Percentiles rank a stretch among this genome's conserved stretches.
Conservation (phyloP, 495 filamentous ascomycete species). For the Penicillium flavigenum region DNA sequence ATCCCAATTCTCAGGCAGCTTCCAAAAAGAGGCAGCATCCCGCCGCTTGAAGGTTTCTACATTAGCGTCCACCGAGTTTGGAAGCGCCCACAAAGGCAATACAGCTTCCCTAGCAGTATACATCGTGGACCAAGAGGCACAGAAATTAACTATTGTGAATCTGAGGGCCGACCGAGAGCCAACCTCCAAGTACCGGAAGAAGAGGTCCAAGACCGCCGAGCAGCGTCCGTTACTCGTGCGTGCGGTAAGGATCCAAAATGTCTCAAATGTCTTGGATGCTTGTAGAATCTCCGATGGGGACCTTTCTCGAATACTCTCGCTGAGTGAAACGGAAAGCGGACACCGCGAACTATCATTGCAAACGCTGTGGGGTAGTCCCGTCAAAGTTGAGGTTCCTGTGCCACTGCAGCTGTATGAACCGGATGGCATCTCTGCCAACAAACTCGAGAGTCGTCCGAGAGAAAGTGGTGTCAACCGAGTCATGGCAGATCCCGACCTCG, state of each 20-base stretch:
- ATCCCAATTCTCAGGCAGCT: constrained; percentile 57
- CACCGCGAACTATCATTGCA: constrained; percentile 66
- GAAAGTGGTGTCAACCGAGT: constrained; percentile 55
- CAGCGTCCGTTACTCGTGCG: constrained; percentile 42
- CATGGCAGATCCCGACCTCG: constrained; percentile 49
- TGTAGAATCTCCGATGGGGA: constrained; percentile 70
- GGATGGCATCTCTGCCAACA: constrained; percentile 36
- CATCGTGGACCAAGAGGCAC: constrained; percentile 65
- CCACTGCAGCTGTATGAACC: constrained; percentile 49
- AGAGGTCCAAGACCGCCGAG: constrained; percentile 29
- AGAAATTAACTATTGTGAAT: constrained; percentile 64
- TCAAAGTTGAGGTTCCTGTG: constrained; percentile 54
- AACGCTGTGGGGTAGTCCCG: constrained; percentile 68
- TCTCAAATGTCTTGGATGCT: constrained; percentile 65
- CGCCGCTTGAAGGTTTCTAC: constrained; percentile 62
- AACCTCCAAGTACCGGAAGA: constrained; percentile 32
- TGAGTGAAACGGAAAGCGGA: constrained; percentile 63
- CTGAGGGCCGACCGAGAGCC: constrained; percentile 47
- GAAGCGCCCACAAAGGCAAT: constrained; percentile 27
- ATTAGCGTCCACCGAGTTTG: constrained; percentile 55
- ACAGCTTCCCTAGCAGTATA: constrained; percentile 59
- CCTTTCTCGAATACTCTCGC: constrained; percentile 64
- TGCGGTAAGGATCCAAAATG: constrained; percentile 41
- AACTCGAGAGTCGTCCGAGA: constrained; percentile 34
- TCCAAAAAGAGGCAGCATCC: constrained; percentile 48